Base-by-base conservation (phyloP, 2,329 filamentous ascomycete species). In the Curvularia eragrostidis region DNA sequence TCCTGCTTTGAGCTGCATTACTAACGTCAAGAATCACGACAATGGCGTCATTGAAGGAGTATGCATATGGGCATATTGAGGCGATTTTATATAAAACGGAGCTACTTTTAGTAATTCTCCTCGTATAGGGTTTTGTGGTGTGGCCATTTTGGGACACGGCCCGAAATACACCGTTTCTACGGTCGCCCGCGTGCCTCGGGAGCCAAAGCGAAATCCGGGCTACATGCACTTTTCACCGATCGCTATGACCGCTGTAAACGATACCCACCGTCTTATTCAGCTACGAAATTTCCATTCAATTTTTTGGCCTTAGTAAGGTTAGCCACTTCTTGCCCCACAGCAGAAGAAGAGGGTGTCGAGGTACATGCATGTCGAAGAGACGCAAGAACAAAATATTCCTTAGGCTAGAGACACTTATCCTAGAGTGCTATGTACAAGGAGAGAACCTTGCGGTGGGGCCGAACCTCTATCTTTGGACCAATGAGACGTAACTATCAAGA, bases 31-130 rank as follows among this genome's bases (percentile, higher is more conserved):
- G 8, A 15, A 10, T 10, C 24, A 26, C 21, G 26, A 15, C 36
- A 26, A 43, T 43, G 28, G 48, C 48, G 48, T 51, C 48, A 52
- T 21, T 2, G 28, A n/a, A 18, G 39, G 6, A 49, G 15, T 28
- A 23, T 21, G 19, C 5, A 34, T 1, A 30, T 23, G 21, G 7
- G 3, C 3, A 10, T 24, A 7, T 42, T n/a, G 21, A 43, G 3
- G 5, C 24, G 15, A 12, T 2, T 3, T 26, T 13, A 8, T 24
- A 5, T n/a, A 26, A 8, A 42, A 13, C 26, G 41, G 6, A 26
- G 5, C 9, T 5, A 2, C 15, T 5, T 26, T 3, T 7, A 5
- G 3, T 9, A 10, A 9, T 26, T 3, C n/a, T n/a, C 13, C 13
- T n/a, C 23, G 15, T 10, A 4, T 1, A n/a, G 13, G 5, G 41